These are phyloP conservation scores for Globisporangium carolinianum DNA, from an alignment of 352 stramenopile species.

Conservation along the genomic window DNA sequence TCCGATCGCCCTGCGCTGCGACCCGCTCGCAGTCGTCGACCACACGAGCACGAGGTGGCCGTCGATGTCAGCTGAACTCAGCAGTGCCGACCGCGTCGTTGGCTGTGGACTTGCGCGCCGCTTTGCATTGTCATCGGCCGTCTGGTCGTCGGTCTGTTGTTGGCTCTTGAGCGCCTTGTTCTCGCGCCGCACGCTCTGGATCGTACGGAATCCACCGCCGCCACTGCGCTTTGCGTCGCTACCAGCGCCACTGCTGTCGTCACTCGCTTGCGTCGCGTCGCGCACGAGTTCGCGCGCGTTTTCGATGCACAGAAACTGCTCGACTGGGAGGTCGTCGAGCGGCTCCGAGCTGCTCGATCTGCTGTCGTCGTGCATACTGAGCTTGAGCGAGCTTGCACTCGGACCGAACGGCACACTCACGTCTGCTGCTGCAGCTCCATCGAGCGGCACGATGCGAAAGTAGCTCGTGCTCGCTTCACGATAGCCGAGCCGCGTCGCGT, in stretches of 20 bases:
- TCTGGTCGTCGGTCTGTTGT: conserved; percentile 1
- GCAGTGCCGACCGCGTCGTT: conserved; percentile 47
- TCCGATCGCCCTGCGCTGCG: conserved; percentile 26
- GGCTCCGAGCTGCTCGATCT: conserved; percentile 4
- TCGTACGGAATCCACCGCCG: conserved; percentile 66
- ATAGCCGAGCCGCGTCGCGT: conserved; percentile 40
- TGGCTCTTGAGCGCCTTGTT: conserved; percentile 67
- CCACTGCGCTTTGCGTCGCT: conserved; percentile 25
- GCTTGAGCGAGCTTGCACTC: conserved; percentile 7
- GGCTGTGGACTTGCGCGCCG: conserved; percentile 30
- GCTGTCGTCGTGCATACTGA: conserved; percentile 8
- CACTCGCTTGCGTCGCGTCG: conserved; percentile 5
- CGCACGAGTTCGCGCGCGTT: conserved; percentile 47
- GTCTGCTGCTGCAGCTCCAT: neutral
- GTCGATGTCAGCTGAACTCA: conserved; percentile 42
- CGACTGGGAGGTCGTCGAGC: conserved; percentile 30
- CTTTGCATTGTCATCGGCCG: conserved; percentile 5
- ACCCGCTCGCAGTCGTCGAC: conserved; percentile 31
- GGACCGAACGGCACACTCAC: neutral
- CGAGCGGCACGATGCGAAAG: conserved; percentile 46
- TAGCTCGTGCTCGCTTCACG: conserved; percentile 76
- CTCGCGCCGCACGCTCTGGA: conserved; percentile 79
- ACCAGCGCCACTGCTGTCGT: conserved; percentile 17
- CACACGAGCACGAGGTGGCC: conserved; percentile 64
- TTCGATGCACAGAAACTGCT: conserved; percentile 75